Percentiles rank a stretch among this genome's conserved stretches.
Conservation (phyloP, 2,329 filamentous ascomycete genomes). For the Ciborinia camelliae region DNA sequence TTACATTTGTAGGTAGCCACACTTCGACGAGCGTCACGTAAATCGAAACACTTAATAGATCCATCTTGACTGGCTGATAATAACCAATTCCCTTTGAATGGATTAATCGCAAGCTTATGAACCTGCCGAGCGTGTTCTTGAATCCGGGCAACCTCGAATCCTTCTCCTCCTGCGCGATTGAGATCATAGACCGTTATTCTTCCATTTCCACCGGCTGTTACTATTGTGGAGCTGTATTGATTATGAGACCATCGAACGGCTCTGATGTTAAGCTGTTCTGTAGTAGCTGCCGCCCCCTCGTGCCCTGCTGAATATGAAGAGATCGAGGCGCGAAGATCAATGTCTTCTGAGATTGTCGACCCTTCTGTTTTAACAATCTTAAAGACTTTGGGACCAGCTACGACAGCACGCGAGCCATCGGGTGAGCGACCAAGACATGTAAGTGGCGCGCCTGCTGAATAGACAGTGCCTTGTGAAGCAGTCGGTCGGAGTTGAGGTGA, state of each 20-base stretch:
- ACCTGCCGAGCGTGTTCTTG: conserved; percentile 63
- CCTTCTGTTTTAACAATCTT: conserved; percentile 55
- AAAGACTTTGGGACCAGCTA: conserved; percentile 59
- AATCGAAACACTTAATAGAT: conserved; percentile 59
- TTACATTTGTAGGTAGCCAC: conserved; percentile 49
- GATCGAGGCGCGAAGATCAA: conserved; percentile 57
- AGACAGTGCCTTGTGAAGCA: conserved; percentile 53
- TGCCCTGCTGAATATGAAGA: conserved; percentile 46
- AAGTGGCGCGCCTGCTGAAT: conserved; percentile 52
- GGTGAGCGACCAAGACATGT: conserved; percentile 56
- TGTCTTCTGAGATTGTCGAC: conserved; percentile 49
- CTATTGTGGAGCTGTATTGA: conserved; percentile 49
- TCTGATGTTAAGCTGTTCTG: conserved; percentile 61
- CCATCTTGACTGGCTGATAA: conserved; percentile 64
- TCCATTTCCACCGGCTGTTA: conserved; percentile 61
- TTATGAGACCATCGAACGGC: conserved; percentile 57
- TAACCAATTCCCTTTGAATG: conserved; percentile 54
- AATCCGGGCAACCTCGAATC: conserved; percentile 51
- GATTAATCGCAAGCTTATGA: conserved; percentile 61
- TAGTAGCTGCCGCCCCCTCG: conserved; percentile 40
- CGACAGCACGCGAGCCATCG: conserved; percentile 53
- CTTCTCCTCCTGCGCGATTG: conserved; percentile 44
- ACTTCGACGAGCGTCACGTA: conserved; percentile 48
- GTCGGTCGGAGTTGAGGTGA: conserved; percentile 34
- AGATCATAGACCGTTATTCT: conserved; percentile 64